Conservation (phyloP, 176 grass and related monocot species). For the Bothriochloa decipiens region DNA sequence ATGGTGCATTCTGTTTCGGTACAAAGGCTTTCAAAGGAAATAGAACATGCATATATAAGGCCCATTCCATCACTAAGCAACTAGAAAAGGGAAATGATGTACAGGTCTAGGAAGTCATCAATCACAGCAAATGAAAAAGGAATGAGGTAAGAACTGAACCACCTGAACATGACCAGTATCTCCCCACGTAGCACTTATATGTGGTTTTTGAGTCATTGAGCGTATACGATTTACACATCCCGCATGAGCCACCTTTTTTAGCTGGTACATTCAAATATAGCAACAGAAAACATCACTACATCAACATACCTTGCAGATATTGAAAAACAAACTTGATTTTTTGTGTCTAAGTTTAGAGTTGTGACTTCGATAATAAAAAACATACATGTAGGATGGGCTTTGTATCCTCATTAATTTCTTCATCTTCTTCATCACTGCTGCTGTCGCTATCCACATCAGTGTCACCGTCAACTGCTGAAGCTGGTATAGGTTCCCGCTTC, state of each 20-base stretch:
- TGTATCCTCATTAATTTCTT: conserved; percentile 59
- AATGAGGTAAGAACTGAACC: conserved; percentile 23
- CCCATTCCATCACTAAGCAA: not conserved
- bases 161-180: conserved; percentile 97
- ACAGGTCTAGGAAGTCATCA: not conserved
- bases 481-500: conserved; percentile 76
- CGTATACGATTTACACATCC: conserved; percentile 34
- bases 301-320: too few relatives aligned
- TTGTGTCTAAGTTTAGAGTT: too few relatives aligned
- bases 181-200: conserved; percentile 89
- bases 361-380: not conserved
- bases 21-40: not conserved
- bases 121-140: not conserved
- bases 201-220: conserved; percentile 76
- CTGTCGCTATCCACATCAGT: conserved; percentile 68
- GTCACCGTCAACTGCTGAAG: conserved; percentile 60
- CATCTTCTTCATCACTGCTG: conserved; percentile 83
- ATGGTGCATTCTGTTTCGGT: not conserved
- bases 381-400: conserved; percentile 71
- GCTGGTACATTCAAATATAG: too few relatives aligned
- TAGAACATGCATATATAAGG: not conserved
- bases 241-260: too few relatives aligned
- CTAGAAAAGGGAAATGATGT: not conserved
- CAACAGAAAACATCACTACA: too few relatives aligned
- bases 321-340: too few relatives aligned